Percentiles rank a stretch among this genome's conserved stretches.
These are phyloP conservation scores for Yamadazyma tumulicola DNA, from an alignment of 805 yeast species.

Conservation along the genomic window DNA sequence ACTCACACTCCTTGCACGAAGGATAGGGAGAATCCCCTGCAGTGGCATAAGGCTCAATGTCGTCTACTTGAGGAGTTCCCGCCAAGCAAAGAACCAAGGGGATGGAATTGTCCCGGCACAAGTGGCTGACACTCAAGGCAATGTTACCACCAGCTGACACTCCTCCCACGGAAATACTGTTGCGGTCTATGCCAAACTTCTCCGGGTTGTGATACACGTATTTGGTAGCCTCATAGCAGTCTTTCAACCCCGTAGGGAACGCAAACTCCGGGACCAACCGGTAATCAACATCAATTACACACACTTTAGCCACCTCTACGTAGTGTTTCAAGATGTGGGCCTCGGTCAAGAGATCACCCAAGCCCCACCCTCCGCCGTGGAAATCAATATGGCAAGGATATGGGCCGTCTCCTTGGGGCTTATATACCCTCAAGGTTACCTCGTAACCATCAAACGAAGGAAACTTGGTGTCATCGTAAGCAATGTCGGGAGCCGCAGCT, in stretches of 20 bases:
- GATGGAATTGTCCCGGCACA: conserved; percentile 21
- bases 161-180: conserved; percentile 22
- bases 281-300: conserved; percentile 28
- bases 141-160: conserved; percentile 25
- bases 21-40: conserved; percentile 24
- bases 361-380: conserved; percentile 35
- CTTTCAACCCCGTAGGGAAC: conserved; percentile 24
- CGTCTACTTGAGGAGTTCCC: conserved; percentile 29
- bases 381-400: conserved; percentile 28
- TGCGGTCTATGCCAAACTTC: conserved; percentile 14
- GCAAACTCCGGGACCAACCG: conserved; percentile 25
- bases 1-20: conserved; percentile 23
- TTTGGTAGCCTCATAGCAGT: conserved; percentile 24
- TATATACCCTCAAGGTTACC: conserved; percentile 23
- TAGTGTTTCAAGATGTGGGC: conserved; percentile 23
- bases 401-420: conserved; percentile 18
- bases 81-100: conserved; percentile 22
- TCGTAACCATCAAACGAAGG: conserved; percentile 20
- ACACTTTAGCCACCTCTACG: conserved; percentile 18
- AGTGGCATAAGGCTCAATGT: conserved; percentile 17
- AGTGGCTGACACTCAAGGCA: conserved; percentile 22
- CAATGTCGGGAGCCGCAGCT: conserved; percentile 22
- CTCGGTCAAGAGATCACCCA: conserved; percentile 28
- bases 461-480: conserved; percentile 22
- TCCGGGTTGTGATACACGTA: conserved; percentile 20